phyloP scores from a whole-genome alignment of 768 basidiomycete genomes.

The Mycena vitilis region DNA sequence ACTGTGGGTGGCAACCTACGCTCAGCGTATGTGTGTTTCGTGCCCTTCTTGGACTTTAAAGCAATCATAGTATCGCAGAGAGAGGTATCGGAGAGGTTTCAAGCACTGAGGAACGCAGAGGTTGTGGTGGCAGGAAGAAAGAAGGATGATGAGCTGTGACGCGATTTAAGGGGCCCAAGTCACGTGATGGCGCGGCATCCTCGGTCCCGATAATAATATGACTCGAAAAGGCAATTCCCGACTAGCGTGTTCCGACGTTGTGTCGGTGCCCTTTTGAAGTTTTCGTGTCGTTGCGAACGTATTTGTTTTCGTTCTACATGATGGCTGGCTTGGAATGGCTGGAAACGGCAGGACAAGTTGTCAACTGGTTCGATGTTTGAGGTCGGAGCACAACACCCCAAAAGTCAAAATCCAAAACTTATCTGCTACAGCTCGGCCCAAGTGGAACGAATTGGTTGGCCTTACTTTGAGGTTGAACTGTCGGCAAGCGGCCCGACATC shows the following conservation, averaged over 20 bases:
- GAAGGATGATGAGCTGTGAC: constrained; percentile 23
- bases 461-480: no score
- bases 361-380: no score
- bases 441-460: no score
- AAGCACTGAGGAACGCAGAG: constrained; percentile 23
- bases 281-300: no score
- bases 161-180: constrained; percentile 18
- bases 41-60: constrained; percentile 43
- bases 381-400: no score
- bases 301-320: no score
- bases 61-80: constrained; percentile 44
- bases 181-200: constrained; percentile 23
- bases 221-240: constrained; percentile 27
- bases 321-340: no score
- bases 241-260: background rate
- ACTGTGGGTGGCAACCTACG: constrained; percentile 45
- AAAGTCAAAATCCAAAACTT: no score
- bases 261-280: no score
- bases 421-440: no score
- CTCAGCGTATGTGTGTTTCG: constrained; percentile 54
- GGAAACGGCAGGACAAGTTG: no score
- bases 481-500: no score
- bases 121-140: constrained; percentile 29
- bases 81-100: background rate
- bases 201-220: constrained; percentile 17